A percentile compares a stretch with the other conserved stretches of the same genome.
phyloP scores from a whole-genome alignment of 352 stramenopile species.

The Pythium aquatile region DNA sequence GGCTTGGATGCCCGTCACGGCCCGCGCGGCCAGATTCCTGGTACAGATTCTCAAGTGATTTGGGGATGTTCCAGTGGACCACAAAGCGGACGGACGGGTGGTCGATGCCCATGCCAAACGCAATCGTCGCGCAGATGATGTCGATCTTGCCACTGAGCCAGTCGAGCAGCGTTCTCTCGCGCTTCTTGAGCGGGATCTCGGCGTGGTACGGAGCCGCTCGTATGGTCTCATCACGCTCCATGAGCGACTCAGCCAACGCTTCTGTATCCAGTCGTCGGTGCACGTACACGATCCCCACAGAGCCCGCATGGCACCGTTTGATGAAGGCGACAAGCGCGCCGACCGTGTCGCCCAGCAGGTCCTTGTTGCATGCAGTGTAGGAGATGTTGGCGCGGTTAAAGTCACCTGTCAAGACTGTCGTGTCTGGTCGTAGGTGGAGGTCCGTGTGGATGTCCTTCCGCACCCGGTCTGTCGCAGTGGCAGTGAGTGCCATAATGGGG shows the following conservation, averaged over 20 bases:
- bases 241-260: slow-evolving; percentile 35
- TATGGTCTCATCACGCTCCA: slow-evolving; percentile 26
- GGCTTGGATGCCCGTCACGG: slow-evolving; percentile 86
- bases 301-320: slow-evolving; percentile 25
- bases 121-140: slow-evolving; percentile 92
- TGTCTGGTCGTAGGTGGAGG: slow-evolving; percentile 33
- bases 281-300: slow-evolving; percentile 47
- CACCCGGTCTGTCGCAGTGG: slow-evolving; percentile 74
- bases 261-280: slow-evolving; percentile 55
- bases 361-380: slow-evolving; percentile 48
- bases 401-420: slow-evolving; percentile 40
- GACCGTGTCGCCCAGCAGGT: slow-evolving; percentile 32
- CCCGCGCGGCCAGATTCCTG: slow-evolving; percentile 95
- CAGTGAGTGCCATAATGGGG: slow-evolving; percentile 86
- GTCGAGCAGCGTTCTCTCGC: slow-evolving; percentile 39
- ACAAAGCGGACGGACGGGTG: slow-evolving; percentile 90
- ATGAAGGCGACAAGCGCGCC: slow-evolving; percentile 39
- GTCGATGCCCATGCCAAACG: slow-evolving; percentile 93
- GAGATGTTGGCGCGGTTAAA: slow-evolving; percentile 67
- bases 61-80: slow-evolving; percentile 81
- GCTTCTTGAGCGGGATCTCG: slow-evolving; percentile 37
- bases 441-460: slow-evolving; percentile 55
- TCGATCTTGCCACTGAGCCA: slow-evolving; percentile 49
- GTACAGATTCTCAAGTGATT: slow-evolving; percentile 95
- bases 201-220: slow-evolving; percentile 48